phyloP scores from a whole-genome alignment of 2,329 filamentous ascomycete genomes.

The Thielaviopsis ethacetica region DNA sequence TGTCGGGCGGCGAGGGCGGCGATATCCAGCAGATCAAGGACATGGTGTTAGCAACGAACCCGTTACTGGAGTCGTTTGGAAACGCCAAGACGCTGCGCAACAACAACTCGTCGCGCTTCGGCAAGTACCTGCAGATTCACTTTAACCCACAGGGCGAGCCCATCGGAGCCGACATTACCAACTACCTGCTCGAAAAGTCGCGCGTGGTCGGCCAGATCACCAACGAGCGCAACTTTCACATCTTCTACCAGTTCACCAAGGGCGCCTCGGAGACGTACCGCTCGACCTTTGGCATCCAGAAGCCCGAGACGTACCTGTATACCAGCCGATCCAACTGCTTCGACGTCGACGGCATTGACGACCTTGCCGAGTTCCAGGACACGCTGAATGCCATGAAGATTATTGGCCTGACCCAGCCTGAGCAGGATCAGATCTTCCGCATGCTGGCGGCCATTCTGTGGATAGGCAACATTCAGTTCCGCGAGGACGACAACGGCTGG shows the following conservation, averaged over 20 bases:
- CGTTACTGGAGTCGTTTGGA: constrained; percentile 89
- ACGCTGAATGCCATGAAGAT: constrained; percentile 88
- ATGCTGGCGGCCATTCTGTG: constrained; percentile 85
- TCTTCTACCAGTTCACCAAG: constrained; percentile 98
- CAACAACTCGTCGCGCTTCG: constrained; percentile 97
- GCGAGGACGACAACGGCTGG: constrained; percentile 77
- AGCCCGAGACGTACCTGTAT: constrained; percentile 83
- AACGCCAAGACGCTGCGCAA: constrained; percentile 97
- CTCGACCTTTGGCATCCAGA: constrained; percentile 77
- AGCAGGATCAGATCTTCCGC: constrained; percentile 93
- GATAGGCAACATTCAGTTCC: constrained; percentile 87
- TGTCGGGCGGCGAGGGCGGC: constrained; percentile 69
- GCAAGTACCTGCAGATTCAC: constrained; percentile 94
- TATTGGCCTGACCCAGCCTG: constrained; percentile 72
- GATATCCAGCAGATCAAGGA: constrained; percentile 96
- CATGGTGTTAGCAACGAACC: constrained; percentile 98
- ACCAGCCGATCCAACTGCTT: constrained; percentile 89
- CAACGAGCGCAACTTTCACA: constrained; percentile 97
- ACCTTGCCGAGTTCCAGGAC: constrained; percentile 73
- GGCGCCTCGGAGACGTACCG: constrained; percentile 76
- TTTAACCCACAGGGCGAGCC: constrained; percentile 88
- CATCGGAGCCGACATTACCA: constrained; percentile 92
- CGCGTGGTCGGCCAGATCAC: constrained; percentile 87
- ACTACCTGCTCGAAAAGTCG: constrained; percentile 91
- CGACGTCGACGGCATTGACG: constrained; percentile 87